A percentile compares a stretch with the other conserved stretches of the same genome.
These are phyloP conservation scores for Venturia effusa DNA, from an alignment of 2,329 filamentous ascomycete species.

Conservation along the genomic window DNA sequence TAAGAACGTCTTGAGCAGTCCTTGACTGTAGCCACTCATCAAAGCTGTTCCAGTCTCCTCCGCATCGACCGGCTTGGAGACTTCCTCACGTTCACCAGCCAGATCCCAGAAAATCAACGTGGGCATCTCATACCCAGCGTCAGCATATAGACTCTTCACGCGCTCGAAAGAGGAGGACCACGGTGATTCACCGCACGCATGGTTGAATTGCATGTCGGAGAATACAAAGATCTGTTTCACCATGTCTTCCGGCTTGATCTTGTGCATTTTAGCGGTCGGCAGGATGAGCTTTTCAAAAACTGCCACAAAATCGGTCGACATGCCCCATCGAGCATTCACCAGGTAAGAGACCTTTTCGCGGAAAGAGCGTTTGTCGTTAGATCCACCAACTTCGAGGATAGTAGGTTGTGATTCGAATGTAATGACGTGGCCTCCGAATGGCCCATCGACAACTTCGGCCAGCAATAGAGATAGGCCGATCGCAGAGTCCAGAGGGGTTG, in stretches of 20 bases:
- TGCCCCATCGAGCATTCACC: constrained; percentile 24
- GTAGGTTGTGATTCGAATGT: constrained; percentile 38
- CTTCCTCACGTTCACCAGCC: constrained; percentile 29
- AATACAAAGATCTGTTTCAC: constrained; percentile 51
- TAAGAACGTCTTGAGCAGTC: constrained; percentile 47
- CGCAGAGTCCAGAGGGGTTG: constrained; percentile 40
- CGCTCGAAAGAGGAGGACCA: constrained; percentile 41
- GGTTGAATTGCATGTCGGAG: constrained; percentile 50
- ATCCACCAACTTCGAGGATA: constrained; percentile 32
- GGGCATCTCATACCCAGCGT: constrained; percentile 46
- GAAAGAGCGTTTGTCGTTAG: constrained; percentile 24
- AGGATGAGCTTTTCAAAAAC: constrained; percentile 46
- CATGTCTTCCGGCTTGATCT: constrained; percentile 46
- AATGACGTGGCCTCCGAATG: constrained; percentile 45
- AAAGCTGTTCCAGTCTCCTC: constrained; percentile 36
- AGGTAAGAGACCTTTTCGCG: constrained; percentile 32
- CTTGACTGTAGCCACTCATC: constrained; percentile 48
- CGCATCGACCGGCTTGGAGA: constrained; percentile 40
- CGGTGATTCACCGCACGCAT: constrained; percentile 16
- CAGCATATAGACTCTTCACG: constrained; percentile 34
- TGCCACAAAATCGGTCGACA: constrained; percentile 42
- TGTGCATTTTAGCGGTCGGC: constrained; percentile 40
- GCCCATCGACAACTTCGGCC: constrained; percentile 40
- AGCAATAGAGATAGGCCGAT: constrained; percentile 47
- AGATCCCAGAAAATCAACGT: constrained; percentile 53